These are phyloP conservation scores for Boletus pseudopeckii DNA, from an alignment of 768 basidiomycete species.

Conservation along the genomic window DNA sequence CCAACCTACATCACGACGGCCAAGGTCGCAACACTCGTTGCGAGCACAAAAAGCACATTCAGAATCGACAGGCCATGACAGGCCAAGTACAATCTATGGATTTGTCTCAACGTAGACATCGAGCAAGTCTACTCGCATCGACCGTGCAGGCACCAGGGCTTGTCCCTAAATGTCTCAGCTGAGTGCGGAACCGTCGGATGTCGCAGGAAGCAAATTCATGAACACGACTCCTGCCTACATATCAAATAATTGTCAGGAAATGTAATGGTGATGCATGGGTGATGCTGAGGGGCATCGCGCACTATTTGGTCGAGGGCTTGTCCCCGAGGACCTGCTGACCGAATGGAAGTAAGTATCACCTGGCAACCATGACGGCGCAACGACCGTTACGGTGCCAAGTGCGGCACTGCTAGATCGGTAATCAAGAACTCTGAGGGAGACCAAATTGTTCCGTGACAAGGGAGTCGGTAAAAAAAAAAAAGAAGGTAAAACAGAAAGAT, in stretches of 20 bases:
- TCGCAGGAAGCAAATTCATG: constrained; percentile 6
- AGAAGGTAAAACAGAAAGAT: constrained; percentile 1
- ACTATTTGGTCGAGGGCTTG: not conserved
- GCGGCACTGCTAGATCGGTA: not conserved
- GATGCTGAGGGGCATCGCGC: not conserved
- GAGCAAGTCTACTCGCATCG: not conserved
- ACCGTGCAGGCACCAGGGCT: not conserved
- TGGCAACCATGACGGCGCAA: not conserved
- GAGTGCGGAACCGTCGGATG: not conserved
- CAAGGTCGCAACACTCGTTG: not conserved
- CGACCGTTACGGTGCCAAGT: not conserved
- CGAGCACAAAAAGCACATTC: not conserved
- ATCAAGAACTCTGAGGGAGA: not conserved
- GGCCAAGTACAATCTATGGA: not conserved
- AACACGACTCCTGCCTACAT: not conserved
- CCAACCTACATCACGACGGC: not conserved
- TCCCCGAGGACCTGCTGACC: not conserved
- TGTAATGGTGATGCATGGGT: not conserved
- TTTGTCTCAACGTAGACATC: not conserved
- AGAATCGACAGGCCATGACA: not conserved
- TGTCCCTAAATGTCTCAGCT: constrained; percentile 11
- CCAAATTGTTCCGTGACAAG: not conserved
- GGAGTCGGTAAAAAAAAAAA: not conserved
- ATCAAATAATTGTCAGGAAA: constrained; percentile 3
- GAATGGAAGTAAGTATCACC: not conserved